phyloP scores from a whole-genome alignment of 495 filamentous ascomycete species.

The Penicillium crystallinum region DNA sequence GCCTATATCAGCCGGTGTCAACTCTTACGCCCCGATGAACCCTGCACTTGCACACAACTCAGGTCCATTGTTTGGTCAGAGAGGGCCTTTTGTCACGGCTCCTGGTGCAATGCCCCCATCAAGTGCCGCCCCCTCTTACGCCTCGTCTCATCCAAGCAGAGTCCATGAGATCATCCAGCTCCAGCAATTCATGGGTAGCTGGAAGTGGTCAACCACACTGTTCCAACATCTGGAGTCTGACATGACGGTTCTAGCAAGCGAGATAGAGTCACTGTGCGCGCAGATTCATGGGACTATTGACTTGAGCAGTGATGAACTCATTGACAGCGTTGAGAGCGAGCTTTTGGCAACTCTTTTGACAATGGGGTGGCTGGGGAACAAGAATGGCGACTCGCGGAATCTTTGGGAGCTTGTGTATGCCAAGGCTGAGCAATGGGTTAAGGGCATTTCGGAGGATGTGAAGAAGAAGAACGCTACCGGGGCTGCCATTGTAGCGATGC shows the following conservation, averaged over 20 bases:
- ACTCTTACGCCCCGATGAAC: no score
- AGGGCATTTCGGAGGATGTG: neutral
- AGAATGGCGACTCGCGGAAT: conserved; percentile 33
- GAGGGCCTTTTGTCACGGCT: no score
- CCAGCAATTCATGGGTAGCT: conserved; percentile 10
- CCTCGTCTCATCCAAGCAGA: neutral
- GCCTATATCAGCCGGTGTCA: no score
- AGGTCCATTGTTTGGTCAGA: no score
- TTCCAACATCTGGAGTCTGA: neutral
- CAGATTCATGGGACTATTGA: no score
- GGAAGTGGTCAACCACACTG: conserved; percentile 6
- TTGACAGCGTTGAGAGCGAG: no score
- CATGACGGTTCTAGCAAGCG: neutral
- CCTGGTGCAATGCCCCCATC: no score
- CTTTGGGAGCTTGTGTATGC: conserved; percentile 49
- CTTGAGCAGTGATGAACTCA: no score
- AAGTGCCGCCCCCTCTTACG: no score
- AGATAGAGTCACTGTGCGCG: neutral
- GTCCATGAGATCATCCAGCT: conserved; percentile 6
- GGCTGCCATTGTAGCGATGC: neutral
- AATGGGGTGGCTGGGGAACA: conserved; percentile 43
- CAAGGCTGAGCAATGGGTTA: conserved; percentile 33
- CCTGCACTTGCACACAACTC: no score
- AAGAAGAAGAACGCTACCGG: neutral
- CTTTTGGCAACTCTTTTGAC: conserved; percentile 50